Base-by-base conservation (phyloP, 345 rosid genomes). In the Citrus trifoliata region DNA sequence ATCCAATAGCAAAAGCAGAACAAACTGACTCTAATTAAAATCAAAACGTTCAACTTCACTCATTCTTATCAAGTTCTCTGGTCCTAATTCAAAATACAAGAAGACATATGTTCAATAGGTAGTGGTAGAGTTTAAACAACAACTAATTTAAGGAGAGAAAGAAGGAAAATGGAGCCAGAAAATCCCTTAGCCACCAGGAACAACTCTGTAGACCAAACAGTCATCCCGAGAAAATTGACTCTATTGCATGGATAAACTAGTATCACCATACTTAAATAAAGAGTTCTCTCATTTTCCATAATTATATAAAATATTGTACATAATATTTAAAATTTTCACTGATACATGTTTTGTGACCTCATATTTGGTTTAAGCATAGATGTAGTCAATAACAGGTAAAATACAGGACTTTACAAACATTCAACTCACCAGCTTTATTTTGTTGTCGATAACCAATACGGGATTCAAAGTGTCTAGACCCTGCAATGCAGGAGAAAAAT, bases 391-490 rank as follows among this genome's bases (percentile, higher is more conserved):
- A 24, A 62, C 0, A 64, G 25, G 40, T 58, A 21, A 22, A 70
- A 58, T 16, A n/a, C 61, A 28, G 30, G 18, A 19, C 19, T 21
- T 18, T 13, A 28, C 14, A 55, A 71, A 42, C 14, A 8, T 71
- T 73, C 12, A 65, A 86, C 91, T 86, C 82, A 89, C 93, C 87
- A 89, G 80, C 85, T 87, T 91, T 75, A 86, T 60, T 59, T 84
- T 91, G 80, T 78, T 77, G 65, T 82, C 93, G 4, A 91, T 89
- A 19, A 82, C 65, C 84, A 91, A 76, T 53, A 86, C 8, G n/a
- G 93, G 95, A 58, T 84, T 85, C 73, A 82, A 67, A 3, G 93
- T 91, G 72, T 88, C 91, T 70, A 89, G 83, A 70, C 90, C 93
- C 95, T 91, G 81, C 77, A 79, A 62, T 61, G 42, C 74, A 83